Base-by-base conservation (phyloP, 768 basidiomycete species). In the Macrolepiota dolichaula region DNA sequence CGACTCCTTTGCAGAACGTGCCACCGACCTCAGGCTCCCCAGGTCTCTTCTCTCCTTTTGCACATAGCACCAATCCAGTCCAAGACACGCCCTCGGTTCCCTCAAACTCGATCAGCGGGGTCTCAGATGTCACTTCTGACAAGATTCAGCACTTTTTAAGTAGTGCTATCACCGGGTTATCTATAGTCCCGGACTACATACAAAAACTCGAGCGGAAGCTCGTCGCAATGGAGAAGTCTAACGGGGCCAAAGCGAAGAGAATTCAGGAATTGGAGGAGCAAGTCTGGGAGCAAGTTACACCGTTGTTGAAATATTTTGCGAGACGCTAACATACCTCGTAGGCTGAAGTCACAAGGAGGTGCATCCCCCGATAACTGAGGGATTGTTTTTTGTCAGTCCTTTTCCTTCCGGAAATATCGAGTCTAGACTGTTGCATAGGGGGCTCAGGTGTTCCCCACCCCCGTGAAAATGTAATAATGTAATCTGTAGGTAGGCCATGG, bases 201-300 rank as follows among this genome's bases (percentile, higher is more conserved):
- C 62, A 62, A 36, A 73, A 71, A 55, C 71, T 82, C 38, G 79
- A 83, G 62, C 71, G 76, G 38, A 75, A 74, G 57, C 62, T 70
- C 10, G 64, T 64, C 9, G 76, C 79, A 22, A 68, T 75, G 51
- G 73, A 72, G 47, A 71, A 74, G 47, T 71, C 74, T 25, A 74
- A 72, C 13, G 66, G 67, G 3, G 68, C 67, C 3, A 81, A 79
- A 62, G 67, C 67, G 35, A 66, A 62, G 44, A 70, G 68, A 59
- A 77, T 79, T 36, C 56, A 57, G 9, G 64, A 68, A 49, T 61
- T 77, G 35, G 66, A 73, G 53, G 60, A 67, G 40, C 69, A 72
- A 42, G 66, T 72, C 36, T 61, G 68, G 50, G 64, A 65, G 76
- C 74, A 35, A 40, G 63, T 61, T 24, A 5, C 19, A 7, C 7